Evolutionary conservation across 2,329 filamentous ascomycete species (phyloP).

Genomic region (Calycina herbarum): DNA sequence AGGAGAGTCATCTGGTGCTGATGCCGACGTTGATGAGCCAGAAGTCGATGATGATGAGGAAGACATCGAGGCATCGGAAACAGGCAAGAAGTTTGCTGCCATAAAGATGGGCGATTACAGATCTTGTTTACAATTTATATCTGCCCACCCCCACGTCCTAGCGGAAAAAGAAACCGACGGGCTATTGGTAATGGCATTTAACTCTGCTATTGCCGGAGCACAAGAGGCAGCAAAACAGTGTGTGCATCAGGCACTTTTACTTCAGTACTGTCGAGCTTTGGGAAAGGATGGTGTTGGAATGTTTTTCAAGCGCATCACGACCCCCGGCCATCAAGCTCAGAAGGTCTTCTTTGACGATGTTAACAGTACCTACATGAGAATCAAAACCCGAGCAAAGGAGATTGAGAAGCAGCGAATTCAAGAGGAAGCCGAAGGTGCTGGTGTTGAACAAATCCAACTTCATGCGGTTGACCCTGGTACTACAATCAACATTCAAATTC

Average conservation of each 20-base stretch:
- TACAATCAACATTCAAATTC: conserved; percentile 84
- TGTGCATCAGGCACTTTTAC: conserved; percentile 86
- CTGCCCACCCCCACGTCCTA: conserved; percentile 74
- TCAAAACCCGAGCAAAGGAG: conserved; percentile 66
- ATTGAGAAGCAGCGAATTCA: conserved; percentile 48
- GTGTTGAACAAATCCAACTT: conserved; percentile 94
- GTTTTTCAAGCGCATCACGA: conserved; percentile 96
- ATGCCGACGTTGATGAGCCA: conserved; percentile 61
- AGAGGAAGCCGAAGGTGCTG: conserved; percentile 55
- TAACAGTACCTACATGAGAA: conserved; percentile 79
- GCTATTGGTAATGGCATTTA: conserved; percentile 87
- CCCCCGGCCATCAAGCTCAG: conserved; percentile 82
- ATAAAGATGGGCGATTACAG: conserved; percentile 77
- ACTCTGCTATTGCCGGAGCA: conserved; percentile 75
- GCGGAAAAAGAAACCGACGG: conserved; percentile 87
- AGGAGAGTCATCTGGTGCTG: conserved; percentile 54
- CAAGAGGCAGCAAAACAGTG: conserved; percentile 79
- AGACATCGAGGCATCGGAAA: conserved; percentile 71
- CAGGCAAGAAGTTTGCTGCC: conserved; percentile 78
- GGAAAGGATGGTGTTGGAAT: conserved; percentile 84
- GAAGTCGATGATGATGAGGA: conserved; percentile 64
- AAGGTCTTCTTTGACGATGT: conserved; percentile 94
- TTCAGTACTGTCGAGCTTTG: conserved; percentile 92
- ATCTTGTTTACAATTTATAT: conserved; percentile 73
- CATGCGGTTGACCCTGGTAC: conserved; percentile 94